These are phyloP conservation scores for Amanita rimosa DNA, from an alignment of 768 basidiomycete genomes.

Conservation along the genomic window DNA sequence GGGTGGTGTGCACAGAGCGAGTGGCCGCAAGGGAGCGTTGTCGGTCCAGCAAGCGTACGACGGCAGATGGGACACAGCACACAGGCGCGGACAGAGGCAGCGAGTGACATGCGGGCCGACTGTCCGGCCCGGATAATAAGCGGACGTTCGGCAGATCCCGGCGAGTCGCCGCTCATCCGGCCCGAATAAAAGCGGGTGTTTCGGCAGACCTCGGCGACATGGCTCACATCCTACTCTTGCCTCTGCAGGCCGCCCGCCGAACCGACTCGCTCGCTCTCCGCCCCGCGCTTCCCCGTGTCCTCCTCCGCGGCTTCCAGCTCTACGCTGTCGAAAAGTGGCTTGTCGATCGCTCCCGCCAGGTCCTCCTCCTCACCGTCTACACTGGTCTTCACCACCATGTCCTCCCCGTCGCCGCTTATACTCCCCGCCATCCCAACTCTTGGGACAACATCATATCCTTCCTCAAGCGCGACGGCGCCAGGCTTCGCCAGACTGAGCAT, in stretches of 20 bases:
- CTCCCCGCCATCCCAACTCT: conserved; percentile 35
- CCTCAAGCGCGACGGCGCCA: conserved; percentile 59
- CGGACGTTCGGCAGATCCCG: background rate
- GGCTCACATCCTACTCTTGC: conserved; percentile 4
- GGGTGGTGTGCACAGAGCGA: conserved; percentile 58
- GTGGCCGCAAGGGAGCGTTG: conserved; percentile 76
- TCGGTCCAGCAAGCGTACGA: conserved; percentile 46
- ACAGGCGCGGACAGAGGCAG: conserved; percentile 17
- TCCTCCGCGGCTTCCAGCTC: conserved; percentile 50
- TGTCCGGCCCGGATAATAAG: conserved; percentile 5
- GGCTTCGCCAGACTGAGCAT: conserved; percentile 58
- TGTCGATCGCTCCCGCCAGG: conserved; percentile 8
- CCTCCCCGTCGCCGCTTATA: conserved; percentile 29
- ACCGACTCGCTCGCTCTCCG: conserved; percentile 6
- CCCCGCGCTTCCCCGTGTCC: background rate
- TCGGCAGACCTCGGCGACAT: background rate
- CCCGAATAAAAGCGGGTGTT: conserved; percentile 3
- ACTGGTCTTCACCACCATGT: conserved; percentile 60
- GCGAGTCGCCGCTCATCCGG: background rate
- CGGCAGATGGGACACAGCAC: conserved; percentile 50
- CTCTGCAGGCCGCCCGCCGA: conserved; percentile 7
- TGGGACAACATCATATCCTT: conserved; percentile 52
- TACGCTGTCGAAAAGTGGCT: conserved; percentile 86
- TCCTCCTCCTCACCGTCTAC: conserved; percentile 55
- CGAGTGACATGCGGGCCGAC: conserved; percentile 8